phyloP scores from a whole-genome alignment of 2,329 filamentous ascomycete genomes.

The Albifimbria verrucaria region DNA sequence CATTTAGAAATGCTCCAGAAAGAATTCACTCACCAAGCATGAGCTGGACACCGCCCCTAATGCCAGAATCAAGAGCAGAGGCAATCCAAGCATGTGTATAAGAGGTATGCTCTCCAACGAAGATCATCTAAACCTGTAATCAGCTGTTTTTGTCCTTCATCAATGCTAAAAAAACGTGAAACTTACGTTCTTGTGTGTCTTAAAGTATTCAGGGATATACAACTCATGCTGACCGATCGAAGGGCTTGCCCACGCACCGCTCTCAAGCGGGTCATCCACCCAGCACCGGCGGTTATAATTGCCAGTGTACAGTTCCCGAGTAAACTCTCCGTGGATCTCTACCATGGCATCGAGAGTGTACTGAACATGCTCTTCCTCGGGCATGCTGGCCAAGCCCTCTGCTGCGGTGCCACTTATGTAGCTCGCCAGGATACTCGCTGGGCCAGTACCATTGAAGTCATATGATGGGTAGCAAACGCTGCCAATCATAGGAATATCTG shows the following conservation, averaged over 20 bases:
- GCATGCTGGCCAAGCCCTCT: slow-evolving; percentile 38
- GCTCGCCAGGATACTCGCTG: slow-evolving; percentile 58
- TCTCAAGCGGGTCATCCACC: slow-evolving; percentile 1
- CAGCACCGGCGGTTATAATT: slow-evolving; percentile 6
- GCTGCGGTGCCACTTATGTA: slow-evolving; percentile 49
- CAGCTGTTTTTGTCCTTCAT: neutral
- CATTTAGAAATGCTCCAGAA: neutral
- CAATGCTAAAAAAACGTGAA: neutral
- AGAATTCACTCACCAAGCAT: slow-evolving; percentile 40
- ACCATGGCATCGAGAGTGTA: slow-evolving; percentile 5
- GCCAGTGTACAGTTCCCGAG: slow-evolving; percentile 6
- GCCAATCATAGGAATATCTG: slow-evolving; percentile 59
- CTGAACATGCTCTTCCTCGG: slow-evolving; percentile 43
- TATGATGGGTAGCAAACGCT: slow-evolving; percentile 66
- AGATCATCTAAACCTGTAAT: slow-evolving; percentile 49
- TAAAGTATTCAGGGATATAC: slow-evolving; percentile 70
- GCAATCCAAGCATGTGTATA: slow-evolving; percentile 72
- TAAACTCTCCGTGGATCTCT: slow-evolving; percentile 7
- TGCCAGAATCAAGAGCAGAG: slow-evolving; percentile 63
- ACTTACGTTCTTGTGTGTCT: slow-evolving; percentile 56
- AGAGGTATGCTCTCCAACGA: slow-evolving; percentile 66
- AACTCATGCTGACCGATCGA: slow-evolving; percentile 63
- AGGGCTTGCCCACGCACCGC: slow-evolving; percentile 55
- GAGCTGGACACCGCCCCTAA: slow-evolving; percentile 62
- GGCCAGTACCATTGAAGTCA: slow-evolving; percentile 60